Evolutionary conservation across 129 eudicot species (phyloP), one percentile per base, ranked within the genome.

Genomic region (Pittosporum tobira): DNA sequence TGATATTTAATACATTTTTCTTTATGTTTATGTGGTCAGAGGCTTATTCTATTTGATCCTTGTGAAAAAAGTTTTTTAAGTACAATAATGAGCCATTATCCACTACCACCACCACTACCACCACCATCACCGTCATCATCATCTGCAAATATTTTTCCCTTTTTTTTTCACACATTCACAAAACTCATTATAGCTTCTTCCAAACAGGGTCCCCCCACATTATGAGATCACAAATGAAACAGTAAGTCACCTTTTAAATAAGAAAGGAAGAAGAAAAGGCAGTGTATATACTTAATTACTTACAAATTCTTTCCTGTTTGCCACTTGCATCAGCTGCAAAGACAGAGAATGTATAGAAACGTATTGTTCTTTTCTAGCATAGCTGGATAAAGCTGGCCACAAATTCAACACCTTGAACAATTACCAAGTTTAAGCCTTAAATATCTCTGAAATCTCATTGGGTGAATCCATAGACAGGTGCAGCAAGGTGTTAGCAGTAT

Each of bases 31-130:
- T 68, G 66, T 75, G 70, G 64, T 52, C 57, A 65, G 67, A 52
- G 67, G 67, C 63, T 75, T 76, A 70, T 71, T 77, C 76, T 65
- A 57, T 72, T 72, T 78, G 77, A 72, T 85, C 49, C 59, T 64
- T 49, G 48, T 6, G 14, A 25, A 64, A 42, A 51, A 43, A 6
- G 46, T 6, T 11, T 22, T n/a, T n/a, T n/a, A n/a, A 4, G 13
- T 65, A 42, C 66, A 59, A 52, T 42, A 43, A 73, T 59, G 77
- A 53, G 47, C n/a, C n/a, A n/a, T 43, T 43, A n/a, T 44, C 44
- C 68, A 73, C 63, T 28, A 51, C 15, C 54, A 42, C 31, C 49
- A n/a, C n/a, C n/a, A n/a, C n/a, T n/a, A n/a, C n/a, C n/a, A n/a
- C n/a, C n/a, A n/a, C n/a, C n/a, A 40, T 0, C 27, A 50, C 40